Evolutionary conservation across 768 basidiomycete genomes (phyloP), one percentile per base, ranked within the genome.

Genomic region (Lactarius sanguifluus): DNA sequence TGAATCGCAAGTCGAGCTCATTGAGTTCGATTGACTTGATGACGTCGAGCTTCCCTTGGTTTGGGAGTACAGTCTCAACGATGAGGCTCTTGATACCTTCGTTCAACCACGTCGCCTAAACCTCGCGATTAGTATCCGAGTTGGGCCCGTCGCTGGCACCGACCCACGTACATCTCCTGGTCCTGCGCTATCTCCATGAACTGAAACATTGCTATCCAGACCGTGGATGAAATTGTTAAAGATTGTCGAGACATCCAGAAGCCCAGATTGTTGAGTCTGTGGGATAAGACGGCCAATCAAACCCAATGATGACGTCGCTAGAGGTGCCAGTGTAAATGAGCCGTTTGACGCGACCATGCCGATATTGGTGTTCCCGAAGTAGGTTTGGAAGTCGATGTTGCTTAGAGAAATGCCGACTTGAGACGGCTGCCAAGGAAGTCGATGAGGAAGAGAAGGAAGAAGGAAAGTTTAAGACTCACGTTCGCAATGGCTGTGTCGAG

Each of bases 191-290:
- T 81, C 79, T 16, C 89, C 89, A 32, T 82, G 79, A 10, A 91
- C 87, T 20, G 77, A 72, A 23, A 90, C 81, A 64, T 81, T 73
- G 67, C 85, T 88, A 71, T 88, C 81, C 71, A 84, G 77, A 1
- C 89, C 89, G 43, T 87, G 86, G 0, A 91, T 80, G 72, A 88
- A 91, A 59, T 83, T 85, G 69, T 89, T 90, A 78, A 91, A 91
- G 38, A 91, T 79, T 13, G 76, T 73, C 0, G 89, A 90, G 8
- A 91, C 84, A 1, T 79, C 79, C 1, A 80, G 80, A 47, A 90
- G 81, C 0, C 85, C 89, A 43, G 79, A 76, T 5, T 77, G 56
- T 15, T 81, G 79, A 40, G 70, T 76, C 71, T 91, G 90, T 1
- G 87, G 87, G 45, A 91, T 73, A 41, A 91, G 81, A 12, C 88